These are phyloP conservation scores for Neurospora sp. DNA, from an alignment of 495 filamentous ascomycete genomes.

Conservation along the genomic window DNA sequence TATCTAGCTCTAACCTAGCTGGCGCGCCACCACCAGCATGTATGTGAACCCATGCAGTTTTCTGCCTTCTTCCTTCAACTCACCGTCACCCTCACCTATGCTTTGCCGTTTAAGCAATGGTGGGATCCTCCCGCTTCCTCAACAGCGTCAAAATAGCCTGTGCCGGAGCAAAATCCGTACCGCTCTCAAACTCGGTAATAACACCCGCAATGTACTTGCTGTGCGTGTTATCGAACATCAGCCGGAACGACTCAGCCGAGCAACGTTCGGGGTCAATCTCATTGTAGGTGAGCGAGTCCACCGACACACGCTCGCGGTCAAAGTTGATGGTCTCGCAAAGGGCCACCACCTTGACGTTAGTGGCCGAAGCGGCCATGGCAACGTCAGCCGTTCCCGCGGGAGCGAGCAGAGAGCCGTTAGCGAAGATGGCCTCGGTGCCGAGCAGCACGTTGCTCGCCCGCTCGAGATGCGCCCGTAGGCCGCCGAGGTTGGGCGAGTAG, in stretches of 20 bases:
- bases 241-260: constrained; percentile 56
- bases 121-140: constrained; percentile 39
- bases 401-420: constrained; percentile 78
- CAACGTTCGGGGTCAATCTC: constrained; percentile 61
- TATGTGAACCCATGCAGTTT: background rate
- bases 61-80: background rate
- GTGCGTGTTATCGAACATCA: constrained; percentile 93
- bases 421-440: constrained; percentile 83
- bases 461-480: constrained; percentile 59
- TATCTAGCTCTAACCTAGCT: background rate
- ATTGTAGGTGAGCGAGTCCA: constrained; percentile 87
- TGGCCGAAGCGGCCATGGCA: constrained; percentile 73
- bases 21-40: background rate
- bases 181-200: constrained; percentile 65
- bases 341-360: constrained; percentile 71
- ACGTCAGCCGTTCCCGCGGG: constrained; percentile 79
- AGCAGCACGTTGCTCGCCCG: constrained; percentile 73
- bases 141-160: constrained; percentile 59
- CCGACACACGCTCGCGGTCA: constrained; percentile 68
- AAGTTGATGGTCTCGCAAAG: constrained; percentile 96
- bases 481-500: constrained; percentile 67
- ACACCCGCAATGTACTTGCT: constrained; percentile 80
- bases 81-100: background rate
- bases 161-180: constrained; percentile 63
- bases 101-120: constrained; percentile 18